Percentiles rank a stretch among this genome's conserved stretches.
These are phyloP conservation scores for Scheffersomyces stipitis DNA, from an alignment of 805 yeast species.

Conservation along the genomic window DNA sequence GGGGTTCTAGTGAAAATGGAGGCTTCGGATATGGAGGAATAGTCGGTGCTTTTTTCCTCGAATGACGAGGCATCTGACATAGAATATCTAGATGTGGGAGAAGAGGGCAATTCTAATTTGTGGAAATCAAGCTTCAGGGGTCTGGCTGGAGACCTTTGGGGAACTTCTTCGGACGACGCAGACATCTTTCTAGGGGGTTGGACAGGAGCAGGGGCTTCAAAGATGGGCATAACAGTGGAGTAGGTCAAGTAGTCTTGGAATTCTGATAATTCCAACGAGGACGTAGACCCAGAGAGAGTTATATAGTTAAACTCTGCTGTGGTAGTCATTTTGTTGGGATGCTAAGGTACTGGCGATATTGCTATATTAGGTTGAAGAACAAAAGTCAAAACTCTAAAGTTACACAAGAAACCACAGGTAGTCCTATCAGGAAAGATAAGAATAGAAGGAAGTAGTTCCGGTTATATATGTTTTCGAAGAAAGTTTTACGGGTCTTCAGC, in stretches of 20 bases:
- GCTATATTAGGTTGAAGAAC: too few relatives aligned
- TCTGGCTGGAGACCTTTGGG: conserved; percentile 2
- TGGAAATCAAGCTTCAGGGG: not conserved
- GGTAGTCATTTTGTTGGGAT: too few relatives aligned
- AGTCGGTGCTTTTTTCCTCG: conserved; percentile 13
- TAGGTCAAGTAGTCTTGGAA: not conserved
- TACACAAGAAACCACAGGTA: too few relatives aligned
- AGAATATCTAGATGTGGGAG: conserved; percentile 2
- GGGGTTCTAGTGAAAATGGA: conserved; percentile 12
- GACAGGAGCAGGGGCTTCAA: not conserved
- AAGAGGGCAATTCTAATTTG: not conserved
- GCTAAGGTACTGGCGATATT: too few relatives aligned
- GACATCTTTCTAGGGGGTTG: not conserved
- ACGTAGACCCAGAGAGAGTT: too few relatives aligned
- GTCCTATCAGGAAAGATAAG: too few relatives aligned
- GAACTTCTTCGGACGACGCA: conserved; percentile 3
- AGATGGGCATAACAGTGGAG: not conserved
- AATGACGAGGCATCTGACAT: conserved; percentile 18
- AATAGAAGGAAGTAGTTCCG: too few relatives aligned
- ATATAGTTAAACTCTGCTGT: too few relatives aligned
- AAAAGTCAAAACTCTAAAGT: too few relatives aligned
- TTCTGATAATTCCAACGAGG: too few relatives aligned
- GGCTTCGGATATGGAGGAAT: conserved; percentile 13
- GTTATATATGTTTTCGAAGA: too few relatives aligned
- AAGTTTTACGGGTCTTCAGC: too few relatives aligned